A percentile compares a stretch with the other conserved stretches of the same genome.
These are phyloP conservation scores for Cutaneotrichosporon arboriforme DNA, from an alignment of 1,284 basidiomycete genomes.

Conservation along the genomic window DNA sequence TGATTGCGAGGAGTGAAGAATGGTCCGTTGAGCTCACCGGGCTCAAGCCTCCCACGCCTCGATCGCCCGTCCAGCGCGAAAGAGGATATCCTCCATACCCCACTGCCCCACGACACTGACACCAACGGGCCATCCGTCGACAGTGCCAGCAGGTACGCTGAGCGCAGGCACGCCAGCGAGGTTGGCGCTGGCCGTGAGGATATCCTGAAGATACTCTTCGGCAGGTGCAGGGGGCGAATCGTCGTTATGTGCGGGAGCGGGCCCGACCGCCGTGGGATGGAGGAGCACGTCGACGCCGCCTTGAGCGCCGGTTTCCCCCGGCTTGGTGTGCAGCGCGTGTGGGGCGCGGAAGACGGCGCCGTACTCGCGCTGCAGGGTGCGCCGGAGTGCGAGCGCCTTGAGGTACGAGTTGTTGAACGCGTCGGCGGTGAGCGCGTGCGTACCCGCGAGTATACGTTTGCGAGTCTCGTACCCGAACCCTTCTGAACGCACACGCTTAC, in stretches of 20 bases:
- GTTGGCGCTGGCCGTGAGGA: constrained; percentile 85
- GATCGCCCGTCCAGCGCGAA: constrained; percentile 52
- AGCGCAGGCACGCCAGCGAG: constrained; percentile 82
- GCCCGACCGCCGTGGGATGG: constrained; percentile 75
- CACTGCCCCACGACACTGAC: constrained; percentile 82
- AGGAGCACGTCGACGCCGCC: constrained; percentile 68
- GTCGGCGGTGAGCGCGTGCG: constrained; percentile 84
- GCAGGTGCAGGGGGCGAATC: constrained; percentile 38
- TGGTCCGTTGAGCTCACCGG: too few relatives aligned
- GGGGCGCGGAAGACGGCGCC: constrained; percentile 60
- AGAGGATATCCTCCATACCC: constrained; percentile 69
- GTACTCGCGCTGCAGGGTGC: constrained; percentile 68
- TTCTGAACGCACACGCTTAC: constrained; percentile 56
- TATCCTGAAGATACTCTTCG: constrained; percentile 75
- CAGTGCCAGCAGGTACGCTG: constrained; percentile 59
- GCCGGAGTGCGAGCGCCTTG: constrained; percentile 77
- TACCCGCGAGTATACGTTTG: constrained; percentile 83
- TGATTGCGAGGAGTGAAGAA: background rate
- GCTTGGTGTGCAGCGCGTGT: constrained; percentile 19
- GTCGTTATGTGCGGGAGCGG: constrained; percentile 55
- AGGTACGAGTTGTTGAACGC: constrained; percentile 96
- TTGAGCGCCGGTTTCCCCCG: background rate
- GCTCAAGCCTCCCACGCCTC: constrained; percentile 23
- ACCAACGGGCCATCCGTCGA: constrained; percentile 77
- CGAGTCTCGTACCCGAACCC: constrained; percentile 83